Percentiles rank a stretch among this genome's conserved stretches.
phyloP scores from a whole-genome alignment of 805 yeast genomes.

The Saccharomycopsis oosterbeekiorum region DNA sequence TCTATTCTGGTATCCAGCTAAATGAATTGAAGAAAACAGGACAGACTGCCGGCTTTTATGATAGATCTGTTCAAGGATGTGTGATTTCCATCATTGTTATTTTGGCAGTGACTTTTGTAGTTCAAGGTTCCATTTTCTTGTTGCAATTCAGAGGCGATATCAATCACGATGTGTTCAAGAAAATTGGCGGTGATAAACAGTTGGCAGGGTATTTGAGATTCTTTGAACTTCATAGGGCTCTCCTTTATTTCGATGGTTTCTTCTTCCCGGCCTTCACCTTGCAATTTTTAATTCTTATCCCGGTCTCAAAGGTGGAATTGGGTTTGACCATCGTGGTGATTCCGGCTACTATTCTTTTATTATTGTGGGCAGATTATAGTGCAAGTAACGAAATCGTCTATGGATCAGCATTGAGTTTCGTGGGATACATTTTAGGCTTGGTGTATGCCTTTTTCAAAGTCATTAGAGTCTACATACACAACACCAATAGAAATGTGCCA shows the following conservation, averaged over 20 bases:
- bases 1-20: constrained; percentile 34
- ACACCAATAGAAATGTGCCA: constrained; percentile 26
- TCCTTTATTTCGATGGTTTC: constrained; percentile 27
- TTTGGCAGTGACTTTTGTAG: constrained; percentile 26
- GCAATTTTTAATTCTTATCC: constrained; percentile 33
- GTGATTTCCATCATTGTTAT: constrained; percentile 31
- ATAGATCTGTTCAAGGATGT: constrained; percentile 26
- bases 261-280: constrained; percentile 34
- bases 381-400: constrained; percentile 26
- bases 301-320: constrained; percentile 29
- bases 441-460: constrained; percentile 32
- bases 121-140: constrained; percentile 25
- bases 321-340: constrained; percentile 31
- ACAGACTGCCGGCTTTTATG: constrained; percentile 22
- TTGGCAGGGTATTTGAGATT: constrained; percentile 26
- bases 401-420: constrained; percentile 22
- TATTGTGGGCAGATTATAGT: constrained; percentile 28
- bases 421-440: constrained; percentile 26
- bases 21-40: constrained; percentile 25
- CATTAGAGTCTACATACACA: constrained; percentile 30
- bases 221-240: constrained; percentile 29
- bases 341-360: constrained; percentile 25
- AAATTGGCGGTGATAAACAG: constrained; percentile 30
- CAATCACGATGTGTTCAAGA: constrained; percentile 31
- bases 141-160: constrained; percentile 27